A percentile compares a stretch with the other conserved stretches of the same genome.
Evolutionary conservation across 192 early-diverging fungal genomes (phyloP).

Genomic region (Coemansia sp.): DNA sequence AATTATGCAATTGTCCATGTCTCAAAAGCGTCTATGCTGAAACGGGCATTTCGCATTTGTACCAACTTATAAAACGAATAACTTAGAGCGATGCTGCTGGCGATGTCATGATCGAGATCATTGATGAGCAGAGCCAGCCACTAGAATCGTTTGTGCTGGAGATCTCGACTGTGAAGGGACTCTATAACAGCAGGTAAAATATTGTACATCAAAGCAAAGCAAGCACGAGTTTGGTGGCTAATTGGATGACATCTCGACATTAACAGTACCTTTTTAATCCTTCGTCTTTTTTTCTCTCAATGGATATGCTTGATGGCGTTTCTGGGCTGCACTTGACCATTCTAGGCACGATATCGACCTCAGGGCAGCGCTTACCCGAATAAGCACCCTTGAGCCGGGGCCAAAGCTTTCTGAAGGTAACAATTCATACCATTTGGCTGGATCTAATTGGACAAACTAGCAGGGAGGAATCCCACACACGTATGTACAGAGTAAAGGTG

Average conservation of each 20-base stretch:
- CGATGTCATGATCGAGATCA: slow-evolving; percentile 40
- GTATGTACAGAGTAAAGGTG: no score
- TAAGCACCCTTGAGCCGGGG: slow-evolving; percentile 31
- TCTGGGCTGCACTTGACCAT: background rate
- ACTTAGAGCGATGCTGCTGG: slow-evolving; percentile 18
- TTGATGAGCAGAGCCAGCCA: slow-evolving; percentile 20
- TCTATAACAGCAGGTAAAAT: slow-evolving; percentile 17
- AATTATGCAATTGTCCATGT: no score
- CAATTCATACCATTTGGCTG: background rate
- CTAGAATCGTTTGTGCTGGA: slow-evolving; percentile 45
- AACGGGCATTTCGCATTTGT: no score
- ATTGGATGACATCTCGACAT: no score
- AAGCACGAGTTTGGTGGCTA: background rate
- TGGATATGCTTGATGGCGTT: no score
- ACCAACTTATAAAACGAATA: background rate
- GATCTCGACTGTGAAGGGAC: slow-evolving; percentile 18
- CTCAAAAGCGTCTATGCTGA: no score
- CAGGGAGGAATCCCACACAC: background rate
- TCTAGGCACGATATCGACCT: slow-evolving; percentile 33
- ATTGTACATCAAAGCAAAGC: background rate
- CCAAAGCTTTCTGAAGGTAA: slow-evolving; percentile 21
- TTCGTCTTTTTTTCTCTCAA: no score
- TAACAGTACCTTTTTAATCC: no score
- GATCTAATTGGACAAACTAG: background rate
- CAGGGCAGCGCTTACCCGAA: slow-evolving; percentile 35